phyloP scores from a whole-genome alignment of 768 basidiomycete species.

The Inosperma sp. region DNA sequence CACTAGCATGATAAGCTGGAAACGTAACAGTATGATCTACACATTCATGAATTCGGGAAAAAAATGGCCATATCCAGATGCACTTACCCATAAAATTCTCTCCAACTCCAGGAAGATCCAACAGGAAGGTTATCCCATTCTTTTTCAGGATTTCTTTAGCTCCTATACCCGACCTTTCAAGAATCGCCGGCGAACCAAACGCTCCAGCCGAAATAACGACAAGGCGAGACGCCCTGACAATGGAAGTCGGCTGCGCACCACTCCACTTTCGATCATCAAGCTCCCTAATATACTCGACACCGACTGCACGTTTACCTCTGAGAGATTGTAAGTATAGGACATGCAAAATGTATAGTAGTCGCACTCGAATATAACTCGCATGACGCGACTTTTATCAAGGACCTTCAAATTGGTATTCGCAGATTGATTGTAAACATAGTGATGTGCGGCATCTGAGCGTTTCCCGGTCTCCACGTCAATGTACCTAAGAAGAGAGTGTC shows the following conservation, averaged over 20 bases:
- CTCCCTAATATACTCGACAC: conserved; percentile 48
- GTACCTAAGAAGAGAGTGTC: conserved; percentile 40
- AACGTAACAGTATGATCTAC: conserved; percentile 37
- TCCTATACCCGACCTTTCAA: conserved; percentile 62
- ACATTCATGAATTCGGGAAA: background rate
- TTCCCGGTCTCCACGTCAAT: conserved; percentile 46
- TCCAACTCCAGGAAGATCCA: conserved; percentile 74
- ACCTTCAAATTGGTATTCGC: conserved; percentile 41
- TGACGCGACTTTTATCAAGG: conserved; percentile 37
- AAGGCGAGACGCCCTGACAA: conserved; percentile 31
- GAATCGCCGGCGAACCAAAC: conserved; percentile 51
- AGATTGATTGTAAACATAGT: conserved; percentile 46
- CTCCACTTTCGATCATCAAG: conserved; percentile 13
- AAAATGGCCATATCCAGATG: background rate
- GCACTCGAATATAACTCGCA: conserved; percentile 47
- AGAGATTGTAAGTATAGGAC: background rate
- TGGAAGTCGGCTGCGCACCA: conserved; percentile 17
- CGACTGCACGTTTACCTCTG: conserved; percentile 41
- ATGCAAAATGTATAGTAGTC: conserved; percentile 7
- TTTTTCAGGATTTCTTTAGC: conserved; percentile 41
- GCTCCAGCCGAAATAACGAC: conserved; percentile 50
- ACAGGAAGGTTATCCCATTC: conserved; percentile 43
- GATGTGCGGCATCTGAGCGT: conserved; percentile 54
- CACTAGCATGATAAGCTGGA: conserved; percentile 36
- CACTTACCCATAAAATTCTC: conserved; percentile 54